A percentile compares a stretch with the other conserved stretches of the same genome.
phyloP scores from a whole-genome alignment of 2,329 filamentous ascomycete genomes.

The Macrophomina pseudophaseolina region DNA sequence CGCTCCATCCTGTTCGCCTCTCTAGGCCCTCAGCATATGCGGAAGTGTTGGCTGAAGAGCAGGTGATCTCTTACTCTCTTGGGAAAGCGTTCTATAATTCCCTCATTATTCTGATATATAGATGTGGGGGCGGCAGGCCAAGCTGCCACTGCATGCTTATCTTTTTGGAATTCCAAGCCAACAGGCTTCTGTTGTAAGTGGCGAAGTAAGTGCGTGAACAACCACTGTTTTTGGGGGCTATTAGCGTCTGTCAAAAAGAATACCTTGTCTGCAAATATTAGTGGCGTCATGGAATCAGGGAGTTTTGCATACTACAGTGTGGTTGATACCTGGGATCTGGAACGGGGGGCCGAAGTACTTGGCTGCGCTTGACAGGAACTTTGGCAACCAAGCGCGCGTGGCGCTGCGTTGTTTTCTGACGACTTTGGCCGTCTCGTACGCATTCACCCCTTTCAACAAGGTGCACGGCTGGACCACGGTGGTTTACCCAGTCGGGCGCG shows the following conservation, averaged over 20 bases:
- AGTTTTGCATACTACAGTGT: background rate
- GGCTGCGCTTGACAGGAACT: background rate
- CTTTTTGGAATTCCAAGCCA: constrained; percentile 16
- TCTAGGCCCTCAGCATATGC: constrained; percentile 4
- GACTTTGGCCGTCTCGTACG: background rate
- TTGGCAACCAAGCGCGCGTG: constrained; percentile 7
- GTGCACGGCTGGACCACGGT: background rate
- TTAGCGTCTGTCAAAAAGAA: background rate
- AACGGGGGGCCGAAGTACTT: background rate
- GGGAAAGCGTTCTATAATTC: constrained; percentile 6
- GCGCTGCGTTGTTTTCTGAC: constrained; percentile 1
- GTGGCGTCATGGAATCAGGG: constrained; percentile 14
- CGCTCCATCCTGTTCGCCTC: constrained; percentile 3
- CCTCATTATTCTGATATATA: constrained; percentile 15
- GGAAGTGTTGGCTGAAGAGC: constrained; percentile 7
- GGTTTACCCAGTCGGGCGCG: too few relatives aligned
- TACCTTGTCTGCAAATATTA: background rate
- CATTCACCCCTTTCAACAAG: background rate
- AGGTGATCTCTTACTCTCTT: constrained; percentile 8
- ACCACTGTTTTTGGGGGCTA: constrained; percentile 1
- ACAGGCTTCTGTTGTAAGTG: constrained; percentile 3
- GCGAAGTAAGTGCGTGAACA: background rate
- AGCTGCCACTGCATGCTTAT: constrained; percentile 16
- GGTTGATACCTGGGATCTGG: constrained; percentile 1
- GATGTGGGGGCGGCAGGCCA: constrained; percentile 10